Evolutionary conservation across 306 rosid genomes (phyloP).

Genomic region (Acacia confusa): DNA sequence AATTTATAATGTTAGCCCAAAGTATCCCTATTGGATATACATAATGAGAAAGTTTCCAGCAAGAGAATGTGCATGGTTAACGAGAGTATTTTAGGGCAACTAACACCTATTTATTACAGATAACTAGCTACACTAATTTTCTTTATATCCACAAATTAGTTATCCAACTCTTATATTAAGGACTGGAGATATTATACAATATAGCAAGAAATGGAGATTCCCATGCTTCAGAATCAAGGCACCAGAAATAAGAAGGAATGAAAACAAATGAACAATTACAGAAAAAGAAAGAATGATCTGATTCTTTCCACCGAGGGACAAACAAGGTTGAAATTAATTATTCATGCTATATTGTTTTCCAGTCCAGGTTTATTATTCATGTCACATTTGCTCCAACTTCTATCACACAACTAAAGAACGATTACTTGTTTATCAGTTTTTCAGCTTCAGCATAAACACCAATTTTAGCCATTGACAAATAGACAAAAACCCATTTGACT

Average conservation of each 20-base stretch:
- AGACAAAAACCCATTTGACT: neutral
- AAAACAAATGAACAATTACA: neutral
- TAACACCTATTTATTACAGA: no score
- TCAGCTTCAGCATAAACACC: neutral
- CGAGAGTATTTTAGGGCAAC: no score
- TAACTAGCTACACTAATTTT: no score
- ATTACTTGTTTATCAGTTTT: neutral
- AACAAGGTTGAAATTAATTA: neutral
- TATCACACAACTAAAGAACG: neutral
- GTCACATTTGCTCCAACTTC: neutral
- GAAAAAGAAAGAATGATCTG: neutral
- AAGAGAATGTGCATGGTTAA: no score
- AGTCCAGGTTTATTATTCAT: neutral
- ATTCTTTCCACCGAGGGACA: neutral
- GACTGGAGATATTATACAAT: no score
- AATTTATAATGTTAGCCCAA: no score
- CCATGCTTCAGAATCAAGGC: slow-evolving; percentile 4
- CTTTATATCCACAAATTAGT: no score
- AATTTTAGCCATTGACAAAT: neutral
- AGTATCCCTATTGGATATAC: no score
- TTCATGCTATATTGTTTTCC: neutral
- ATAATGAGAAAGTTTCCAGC: no score
- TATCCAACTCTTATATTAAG: no score
- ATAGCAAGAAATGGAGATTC: neutral
- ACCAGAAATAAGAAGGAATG: neutral